Base-by-base conservation (phyloP, 2,329 filamentous ascomycete species). In the Lachnellula hyalina region DNA sequence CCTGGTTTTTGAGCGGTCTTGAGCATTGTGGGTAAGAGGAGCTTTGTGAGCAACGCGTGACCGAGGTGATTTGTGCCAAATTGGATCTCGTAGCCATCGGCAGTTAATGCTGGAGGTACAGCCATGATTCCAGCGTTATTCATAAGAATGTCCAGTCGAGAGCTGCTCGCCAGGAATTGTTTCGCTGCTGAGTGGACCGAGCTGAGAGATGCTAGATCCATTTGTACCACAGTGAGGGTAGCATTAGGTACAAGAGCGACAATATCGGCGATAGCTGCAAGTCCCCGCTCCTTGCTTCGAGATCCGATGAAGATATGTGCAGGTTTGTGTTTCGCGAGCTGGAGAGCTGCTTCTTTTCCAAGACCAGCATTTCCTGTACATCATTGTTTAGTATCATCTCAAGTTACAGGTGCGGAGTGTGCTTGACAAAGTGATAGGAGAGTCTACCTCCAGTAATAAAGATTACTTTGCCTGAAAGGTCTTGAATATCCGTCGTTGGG, bases 51-150 rank as follows among this genome's bases (percentile, higher is more conserved):
- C 4, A 75, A 67, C 4, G 76, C 73, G 51, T 78, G 76, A n/a
- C 75, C 75, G 41, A 79, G 59, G 62, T 79, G 74, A 55, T 80
- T 81, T 2, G 71, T 75, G 2, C 72, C 75, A 56, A 79, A 77
- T 54, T 77, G 73, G 15, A 73, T 61, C 61, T 80, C 77, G 55
- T 77, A 79, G 11, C 76, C 75, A 25, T 79, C 74, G 28, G 65
- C 62, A 5, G 74, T 77, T 14, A 72, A 58, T 1, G 57, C 67
- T 0, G 71, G 66, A 5, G 73, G 68, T 15, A 60, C 59, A 0
- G 70, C 72, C 71, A 77, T 74, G 36, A 77, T 67, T 0, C 74
- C 76, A 1, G 75, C 75, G 57, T 77, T 77, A 54, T 71, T 72
- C 54, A 79, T 70, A 5, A 78, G 65, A 35, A 77, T 70, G 56